A percentile compares a stretch with the other conserved stretches of the same genome.
Evolutionary conservation across 139 green algal species (phyloP).

Genomic region (Micromonas commoda): DNA sequence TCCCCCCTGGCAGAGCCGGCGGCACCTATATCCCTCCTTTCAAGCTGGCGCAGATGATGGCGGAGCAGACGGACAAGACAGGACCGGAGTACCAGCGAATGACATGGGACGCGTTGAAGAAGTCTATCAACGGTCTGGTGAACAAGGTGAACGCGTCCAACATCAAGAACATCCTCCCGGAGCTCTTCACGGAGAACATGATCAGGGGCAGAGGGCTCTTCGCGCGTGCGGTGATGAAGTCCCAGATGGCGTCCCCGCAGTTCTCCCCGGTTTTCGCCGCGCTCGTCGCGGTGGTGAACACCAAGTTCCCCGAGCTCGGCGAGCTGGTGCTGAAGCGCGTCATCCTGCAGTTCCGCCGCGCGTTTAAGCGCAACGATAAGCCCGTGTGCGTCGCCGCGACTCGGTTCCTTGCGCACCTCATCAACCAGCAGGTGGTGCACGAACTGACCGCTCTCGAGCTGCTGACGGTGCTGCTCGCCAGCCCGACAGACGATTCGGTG

Average conservation of each 20-base stretch:
- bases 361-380: conserved; percentile 95
- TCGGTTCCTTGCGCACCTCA: conserved; percentile 87
- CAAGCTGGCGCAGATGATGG: conserved; percentile 91
- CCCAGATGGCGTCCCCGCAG: conserved; percentile 65
- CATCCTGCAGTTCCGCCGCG: conserved; percentile 77
- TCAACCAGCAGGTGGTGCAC: conserved; percentile 82
- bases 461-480: conserved; percentile 84
- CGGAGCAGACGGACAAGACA: conserved; percentile 53
- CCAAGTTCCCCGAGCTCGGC: conserved; percentile 81
- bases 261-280: conserved; percentile 87
- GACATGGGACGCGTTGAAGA: conserved; percentile 87
- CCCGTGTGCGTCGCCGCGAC: conserved; percentile 66
- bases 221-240: conserved; percentile 81
- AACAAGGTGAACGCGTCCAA: conserved; percentile 95
- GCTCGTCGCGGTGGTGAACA: conserved; percentile 92
- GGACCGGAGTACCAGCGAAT: conserved; percentile 60
- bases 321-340: conserved; percentile 44
- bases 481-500: conserved; percentile 81
- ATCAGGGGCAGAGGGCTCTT: conserved; percentile 81
- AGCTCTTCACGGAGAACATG: conserved; percentile 92
- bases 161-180: conserved; percentile 87
- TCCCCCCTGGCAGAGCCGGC: conserved; percentile 55
- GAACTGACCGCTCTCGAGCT: conserved; percentile 88
- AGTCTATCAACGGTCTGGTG: conserved; percentile 92
- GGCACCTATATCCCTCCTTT: conserved; percentile 96